phyloP scores from a whole-genome alignment of 164 flowering plant genomes.

The Brasenia schreberi region DNA sequence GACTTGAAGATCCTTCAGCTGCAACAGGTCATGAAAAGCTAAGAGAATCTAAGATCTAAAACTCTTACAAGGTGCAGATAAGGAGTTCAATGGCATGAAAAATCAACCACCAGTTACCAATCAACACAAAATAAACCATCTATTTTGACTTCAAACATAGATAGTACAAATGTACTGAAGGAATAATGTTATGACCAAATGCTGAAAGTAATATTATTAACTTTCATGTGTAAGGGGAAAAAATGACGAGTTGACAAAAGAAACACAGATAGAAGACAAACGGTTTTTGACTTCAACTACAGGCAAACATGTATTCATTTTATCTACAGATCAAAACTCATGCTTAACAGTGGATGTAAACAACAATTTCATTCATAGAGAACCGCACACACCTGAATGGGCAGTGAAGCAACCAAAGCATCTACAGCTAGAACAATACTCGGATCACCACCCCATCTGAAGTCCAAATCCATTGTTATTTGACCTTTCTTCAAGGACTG shows the following conservation, averaged over 20 bases:
- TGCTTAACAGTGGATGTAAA: no score
- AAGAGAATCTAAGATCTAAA: background rate
- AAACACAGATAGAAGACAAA: no score
- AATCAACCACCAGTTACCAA: background rate
- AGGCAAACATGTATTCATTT: no score
- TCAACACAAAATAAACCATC: no score
- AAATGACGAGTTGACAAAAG: no score
- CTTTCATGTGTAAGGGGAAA: no score
- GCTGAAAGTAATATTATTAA: no score
- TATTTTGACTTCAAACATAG: no score
- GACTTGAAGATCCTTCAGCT: slow-evolving; percentile 98
- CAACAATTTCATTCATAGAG: background rate
- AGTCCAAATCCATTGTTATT: slow-evolving; percentile 96
- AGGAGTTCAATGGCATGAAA: background rate
- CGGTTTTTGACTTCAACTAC: no score
- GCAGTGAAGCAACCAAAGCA: slow-evolving; percentile 90
- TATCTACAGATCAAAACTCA: no score
- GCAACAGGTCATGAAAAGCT: slow-evolving; percentile 10
- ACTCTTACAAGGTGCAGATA: background rate
- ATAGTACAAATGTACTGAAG: no score
- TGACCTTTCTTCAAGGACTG: slow-evolving; percentile 93
- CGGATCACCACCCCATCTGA: slow-evolving; percentile 99
- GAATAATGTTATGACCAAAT: no score
- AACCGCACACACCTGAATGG: slow-evolving; percentile 67
- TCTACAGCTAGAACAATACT: slow-evolving; percentile 85